Evolutionary conservation across 2,329 filamentous ascomycete genomes (phyloP), one percentile per base, ranked within the genome.

Genomic region (Cladosporium sp.): DNA sequence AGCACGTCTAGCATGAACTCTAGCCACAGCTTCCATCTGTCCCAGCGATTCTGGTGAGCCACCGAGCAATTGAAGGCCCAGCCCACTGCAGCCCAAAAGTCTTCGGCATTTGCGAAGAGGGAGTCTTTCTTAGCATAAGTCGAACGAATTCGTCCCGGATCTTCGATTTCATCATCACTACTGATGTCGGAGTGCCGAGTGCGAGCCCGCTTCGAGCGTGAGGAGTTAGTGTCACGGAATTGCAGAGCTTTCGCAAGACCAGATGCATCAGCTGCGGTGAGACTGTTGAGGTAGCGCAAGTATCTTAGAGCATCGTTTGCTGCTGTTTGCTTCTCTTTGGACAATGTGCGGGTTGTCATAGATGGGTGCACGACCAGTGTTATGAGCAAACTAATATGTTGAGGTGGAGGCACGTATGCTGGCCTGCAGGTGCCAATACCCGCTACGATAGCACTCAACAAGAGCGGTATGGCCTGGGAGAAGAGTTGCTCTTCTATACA

Each of bases 51-150:
- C 1, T 85, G 85, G 64, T 93, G 80, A 32, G 82, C 72, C 1
- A 88, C 81, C 52, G 90, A 92, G 75, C 93, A 97, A 69, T 93
- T 94, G 71, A 97, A 91, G 0, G 90, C 88, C 94, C 94, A 97
- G 3, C 93, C 94, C 0, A 94, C 81, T 0, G 90, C 83, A 40
- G 86, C 83, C 91, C 94, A 99, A 66, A 97, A 95, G 68, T 96
- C 90, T 60, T 89, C 85, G 0, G 88, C 89, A n/a, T 83, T 82
- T 15, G 76, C 77, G 84, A 89, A 96, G 1, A 97, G 62, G 28
- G 88, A 87, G 42, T 84, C 80, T 13, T 81, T 76, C 51, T 83
- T 82, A 1, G 87, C 86, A 58, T 91, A 78, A 9, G 80, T 78
- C 6, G 83, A 79, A 40, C 78, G 76, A 35, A 91, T 74, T 9